Evolutionary conservation across 1,139 yeast species (phyloP), one percentile per base, ranked within the genome.

Genomic region (Suhomyces guaymorum): DNA sequence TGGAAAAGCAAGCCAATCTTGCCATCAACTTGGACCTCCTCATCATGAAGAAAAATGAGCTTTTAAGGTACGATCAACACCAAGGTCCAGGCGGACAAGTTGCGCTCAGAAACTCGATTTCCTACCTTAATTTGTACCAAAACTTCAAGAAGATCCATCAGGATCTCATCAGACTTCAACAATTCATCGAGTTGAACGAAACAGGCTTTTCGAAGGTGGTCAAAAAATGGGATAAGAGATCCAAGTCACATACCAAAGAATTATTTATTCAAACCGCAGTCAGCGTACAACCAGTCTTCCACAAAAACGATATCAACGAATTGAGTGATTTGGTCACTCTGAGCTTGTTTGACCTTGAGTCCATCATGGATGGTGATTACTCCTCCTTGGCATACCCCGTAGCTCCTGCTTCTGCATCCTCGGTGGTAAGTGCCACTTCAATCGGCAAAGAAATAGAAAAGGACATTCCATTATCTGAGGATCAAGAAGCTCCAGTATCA

Each of bases 141-240:
- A 95, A 92, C 19, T 85, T 90, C 58, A 87, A 84, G 55, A 82
- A 94, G 51, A 87, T 87, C 49, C 84, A 95, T 35, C 86, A 90
- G 47, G 97, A 92, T 58, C 68, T 92, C 44, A 82, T 86, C 44
- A 73, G 95, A 39, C 68, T 92, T 18, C 96, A 92, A 55, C 97
- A 90, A 59, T 92, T 87, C 60, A 89, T 92, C 27, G 96, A 90
- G 57, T 70, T 92, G 42, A 92, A 92, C 55, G 96, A 92, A 52
- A 88, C 96, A 0, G 98, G 97, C 12, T 92, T 92, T 60, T 82
- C 94, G 19, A 92, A 92, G 61, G 97, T 88, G 21, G 76, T 92
- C 49, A 92, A 92, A 57, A 92, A 92, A 64, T 92, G 98, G 98
- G 98, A 92, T 60, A 92, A 92, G 61, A 72, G 97, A 42, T 88